Evolutionary conservation across 2,329 filamentous ascomycete genomes (phyloP), one percentile per base, ranked within the genome.

Genomic region (Scytalidium lignicola): DNA sequence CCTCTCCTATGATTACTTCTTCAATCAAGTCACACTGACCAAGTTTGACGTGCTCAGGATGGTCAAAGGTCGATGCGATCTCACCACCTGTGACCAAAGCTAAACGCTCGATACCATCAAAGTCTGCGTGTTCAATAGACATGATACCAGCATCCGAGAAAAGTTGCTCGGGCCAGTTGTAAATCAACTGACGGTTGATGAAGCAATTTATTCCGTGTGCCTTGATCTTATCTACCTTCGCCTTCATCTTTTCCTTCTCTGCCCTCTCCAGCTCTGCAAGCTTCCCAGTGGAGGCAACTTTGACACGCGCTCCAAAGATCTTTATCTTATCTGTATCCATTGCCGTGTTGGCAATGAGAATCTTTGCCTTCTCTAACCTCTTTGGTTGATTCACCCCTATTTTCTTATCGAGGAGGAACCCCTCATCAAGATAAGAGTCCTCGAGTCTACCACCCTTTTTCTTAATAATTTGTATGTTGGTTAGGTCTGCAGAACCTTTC

Each of bases 281-380:
- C 78, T 97, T 96, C 68, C 90, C 90, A 2, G 93, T 99, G 26
- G 90, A 92, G 59, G 89, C 88, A 52, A 99, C 93, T 80, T 97
- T 97, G 63, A 99, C 90, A 51, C 92, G 83, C 15, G 93, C 93
- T 55, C 93, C 93, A 63, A 99, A 99, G 63, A 99, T 97, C 80
- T 99, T 99, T 75, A 99, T 89, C 79, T 99, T 99, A 74, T 99
- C 93, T 29, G 93, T 99, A 71, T 99, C 93, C 93, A 99, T 99
- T 12, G 91, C 88, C 9, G 93, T 99, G 74, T 99, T 99, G 56
- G 93, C 93, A 19, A 99, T 88, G 49, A 99, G 73, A 58, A 99
- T 99, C 76, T 97, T 99, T 58, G 92, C 93, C 69, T 99, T 97
- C 70, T 97, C 92, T 63, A 99, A 76, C 51, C 90, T 80, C 79